Conservation (phyloP, 2,329 filamentous ascomycete species). For the Mariannaea sp. region DNA sequence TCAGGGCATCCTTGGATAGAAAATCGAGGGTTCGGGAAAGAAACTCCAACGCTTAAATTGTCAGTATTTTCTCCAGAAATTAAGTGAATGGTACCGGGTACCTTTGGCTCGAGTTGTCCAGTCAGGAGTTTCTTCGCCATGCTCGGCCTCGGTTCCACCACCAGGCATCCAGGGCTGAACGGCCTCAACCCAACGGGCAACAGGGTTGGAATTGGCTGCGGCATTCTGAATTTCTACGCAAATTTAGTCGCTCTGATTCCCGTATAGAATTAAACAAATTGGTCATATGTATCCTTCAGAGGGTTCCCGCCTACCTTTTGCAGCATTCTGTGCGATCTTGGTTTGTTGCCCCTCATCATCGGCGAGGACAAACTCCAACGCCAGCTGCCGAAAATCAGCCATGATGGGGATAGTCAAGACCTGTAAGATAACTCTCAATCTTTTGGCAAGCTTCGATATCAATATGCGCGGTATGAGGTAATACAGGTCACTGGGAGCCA, state of each 20-base stretch:
- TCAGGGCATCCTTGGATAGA: slow-evolving; percentile 53
- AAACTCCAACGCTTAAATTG: slow-evolving; percentile 56
- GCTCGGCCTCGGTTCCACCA: slow-evolving; percentile 45
- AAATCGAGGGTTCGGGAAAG: slow-evolving; percentile 57
- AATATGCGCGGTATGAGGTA: neutral
- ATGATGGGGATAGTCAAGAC: slow-evolving; percentile 39
- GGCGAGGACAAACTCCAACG: slow-evolving; percentile 59
- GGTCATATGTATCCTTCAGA: neutral
- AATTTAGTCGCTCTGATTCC: slow-evolving; percentile 22
- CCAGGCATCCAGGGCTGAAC: slow-evolving; percentile 60
- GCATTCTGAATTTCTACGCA: slow-evolving; percentile 51
- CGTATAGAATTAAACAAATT: neutral
- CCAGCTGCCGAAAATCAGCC: slow-evolving; percentile 58
- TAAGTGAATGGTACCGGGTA: slow-evolving; percentile 26
- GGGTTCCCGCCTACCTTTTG: slow-evolving; percentile 42
- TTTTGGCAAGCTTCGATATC: too few species aligned
- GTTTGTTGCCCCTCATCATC: slow-evolving; percentile 51
- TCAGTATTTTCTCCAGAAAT: slow-evolving; percentile 1
- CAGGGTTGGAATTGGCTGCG: slow-evolving; percentile 49
- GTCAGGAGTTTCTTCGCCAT: slow-evolving; percentile 51
- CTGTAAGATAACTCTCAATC: too few species aligned
- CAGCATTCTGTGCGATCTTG: slow-evolving; percentile 52
- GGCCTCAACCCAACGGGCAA: slow-evolving; percentile 61
- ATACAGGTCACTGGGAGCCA: slow-evolving; percentile 1
- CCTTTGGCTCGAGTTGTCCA: slow-evolving; percentile 60